Evolutionary conservation across 768 basidiomycete genomes (phyloP).

Genomic region (Kwoniella europaea): DNA sequence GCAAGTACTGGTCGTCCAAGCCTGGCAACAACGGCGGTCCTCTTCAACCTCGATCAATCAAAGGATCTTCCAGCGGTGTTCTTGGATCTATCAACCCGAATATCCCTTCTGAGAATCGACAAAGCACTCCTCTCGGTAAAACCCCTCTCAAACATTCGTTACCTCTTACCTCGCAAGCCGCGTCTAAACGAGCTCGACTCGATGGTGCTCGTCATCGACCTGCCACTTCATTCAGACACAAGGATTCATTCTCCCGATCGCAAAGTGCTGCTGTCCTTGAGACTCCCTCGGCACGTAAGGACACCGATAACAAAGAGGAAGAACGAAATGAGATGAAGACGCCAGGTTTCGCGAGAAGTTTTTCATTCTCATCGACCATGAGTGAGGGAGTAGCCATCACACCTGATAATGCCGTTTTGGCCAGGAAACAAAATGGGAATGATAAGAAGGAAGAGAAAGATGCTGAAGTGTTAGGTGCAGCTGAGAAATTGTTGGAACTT

Average conservation of each 20-base stretch:
- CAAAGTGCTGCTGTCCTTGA: constrained; percentile 21
- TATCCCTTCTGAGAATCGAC: background rate
- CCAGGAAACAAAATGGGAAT: background rate
- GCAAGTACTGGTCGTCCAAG: constrained; percentile 4
- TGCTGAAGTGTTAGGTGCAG: constrained; percentile 27
- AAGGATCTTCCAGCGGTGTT: background rate
- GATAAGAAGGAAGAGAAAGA: constrained; percentile 20
- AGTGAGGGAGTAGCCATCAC: constrained; percentile 20
- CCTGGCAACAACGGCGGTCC: constrained; percentile 10
- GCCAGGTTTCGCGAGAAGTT: constrained; percentile 25
- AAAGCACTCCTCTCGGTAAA: background rate
- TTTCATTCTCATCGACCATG: constrained; percentile 16
- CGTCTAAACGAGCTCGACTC: constrained; percentile 16
- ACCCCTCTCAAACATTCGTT: constrained; percentile 13
- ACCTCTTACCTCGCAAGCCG: background rate
- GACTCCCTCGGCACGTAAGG: background rate
- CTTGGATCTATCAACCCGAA: constrained; percentile 12
- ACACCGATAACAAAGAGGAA: background rate
- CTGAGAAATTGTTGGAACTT: constrained; percentile 28
- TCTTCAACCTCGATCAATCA: constrained; percentile 14
- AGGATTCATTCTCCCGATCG: constrained; percentile 32
- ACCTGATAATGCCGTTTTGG: constrained; percentile 9
- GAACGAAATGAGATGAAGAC: constrained; percentile 21
- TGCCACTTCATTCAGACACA: constrained; percentile 12
- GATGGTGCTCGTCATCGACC: constrained; percentile 17